Evolutionary conservation across 1,284 basidiomycete genomes (phyloP).

Genomic region (Trametes sp.): DNA sequence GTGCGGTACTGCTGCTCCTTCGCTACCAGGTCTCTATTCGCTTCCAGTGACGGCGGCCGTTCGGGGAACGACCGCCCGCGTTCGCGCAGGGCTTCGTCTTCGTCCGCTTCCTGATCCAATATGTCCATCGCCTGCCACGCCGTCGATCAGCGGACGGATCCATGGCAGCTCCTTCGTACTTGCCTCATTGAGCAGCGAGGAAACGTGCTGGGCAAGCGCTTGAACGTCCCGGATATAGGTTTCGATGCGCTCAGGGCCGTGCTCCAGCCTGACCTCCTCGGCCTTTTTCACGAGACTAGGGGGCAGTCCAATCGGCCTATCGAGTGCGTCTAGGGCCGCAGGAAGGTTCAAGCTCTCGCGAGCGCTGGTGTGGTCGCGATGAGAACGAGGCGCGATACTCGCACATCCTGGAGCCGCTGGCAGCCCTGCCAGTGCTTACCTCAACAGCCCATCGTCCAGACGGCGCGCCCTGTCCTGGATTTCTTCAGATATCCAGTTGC

Average conservation of each 20-base stretch:
- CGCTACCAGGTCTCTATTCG: slow-evolving; percentile 76
- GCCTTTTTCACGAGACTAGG: slow-evolving; percentile 88
- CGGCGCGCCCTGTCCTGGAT: slow-evolving; percentile 70
- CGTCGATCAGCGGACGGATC: neutral
- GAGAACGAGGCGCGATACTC: neutral
- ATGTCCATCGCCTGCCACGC: slow-evolving; percentile 80
- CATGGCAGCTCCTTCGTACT: slow-evolving; percentile 19
- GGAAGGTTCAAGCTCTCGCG: slow-evolving; percentile 84
- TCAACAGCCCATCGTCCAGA: slow-evolving; percentile 69
- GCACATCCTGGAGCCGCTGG: neutral
- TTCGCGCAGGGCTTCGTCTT: slow-evolving; percentile 78
- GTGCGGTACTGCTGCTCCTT: slow-evolving; percentile 76
- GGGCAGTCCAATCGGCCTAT: slow-evolving; percentile 87
- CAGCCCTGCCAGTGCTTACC: slow-evolving; percentile 52
- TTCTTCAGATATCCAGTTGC: slow-evolving; percentile 75
- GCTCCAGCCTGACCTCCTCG: slow-evolving; percentile 83
- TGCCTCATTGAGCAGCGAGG: slow-evolving; percentile 80
- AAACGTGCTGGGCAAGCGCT: slow-evolving; percentile 69
- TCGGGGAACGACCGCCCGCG: slow-evolving; percentile 48
- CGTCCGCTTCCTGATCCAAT: slow-evolving; percentile 88
- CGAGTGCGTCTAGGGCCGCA: slow-evolving; percentile 87
- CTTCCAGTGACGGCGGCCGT: slow-evolving; percentile 76
- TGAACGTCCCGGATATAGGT: slow-evolving; percentile 79
- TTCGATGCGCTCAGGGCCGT: slow-evolving; percentile 79
- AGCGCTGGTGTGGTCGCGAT: slow-evolving; percentile 51